Conservation (phyloP, 768 basidiomycete species). For the Tricholoma hemisulphureum region DNA sequence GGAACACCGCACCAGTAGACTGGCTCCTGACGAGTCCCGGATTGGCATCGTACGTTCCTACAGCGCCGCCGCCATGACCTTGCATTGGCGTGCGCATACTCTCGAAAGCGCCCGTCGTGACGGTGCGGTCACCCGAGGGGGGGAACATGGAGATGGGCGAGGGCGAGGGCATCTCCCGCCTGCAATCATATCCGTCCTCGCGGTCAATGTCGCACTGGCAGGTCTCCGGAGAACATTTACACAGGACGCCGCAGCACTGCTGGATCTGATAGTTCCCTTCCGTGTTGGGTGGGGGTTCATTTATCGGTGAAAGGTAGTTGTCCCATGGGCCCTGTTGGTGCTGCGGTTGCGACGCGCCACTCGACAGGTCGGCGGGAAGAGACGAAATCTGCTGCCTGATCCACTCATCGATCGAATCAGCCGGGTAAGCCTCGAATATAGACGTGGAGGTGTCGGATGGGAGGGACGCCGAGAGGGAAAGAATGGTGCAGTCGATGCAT, state of each 20-base stretch:
- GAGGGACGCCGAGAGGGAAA: conserved; percentile 44
- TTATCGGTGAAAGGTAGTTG: conserved; percentile 8
- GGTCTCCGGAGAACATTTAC: conserved; percentile 19
- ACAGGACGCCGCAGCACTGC: conserved; percentile 21
- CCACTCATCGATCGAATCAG: conserved; percentile 62
- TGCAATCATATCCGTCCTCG: conserved; percentile 21
- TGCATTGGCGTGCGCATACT: background rate
- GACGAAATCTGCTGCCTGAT: conserved; percentile 51
- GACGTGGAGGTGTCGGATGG: conserved; percentile 41
- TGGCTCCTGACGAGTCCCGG: conserved; percentile 4
- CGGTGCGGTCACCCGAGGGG: background rate
- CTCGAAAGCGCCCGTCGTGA: background rate
- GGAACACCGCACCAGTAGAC: background rate
- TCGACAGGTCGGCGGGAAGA: conserved; percentile 18
- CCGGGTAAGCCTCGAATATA: conserved; percentile 41
- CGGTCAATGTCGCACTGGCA: conserved; percentile 18
- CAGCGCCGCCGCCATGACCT: background rate
- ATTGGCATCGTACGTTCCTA: background rate
- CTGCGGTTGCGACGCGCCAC: background rate
- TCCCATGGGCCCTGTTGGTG: conserved; percentile 14
- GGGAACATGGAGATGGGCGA: background rate
- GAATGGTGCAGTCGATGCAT: conserved; percentile 65
- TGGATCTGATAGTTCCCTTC: conserved; percentile 13
- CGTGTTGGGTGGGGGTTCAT: conserved; percentile 2
- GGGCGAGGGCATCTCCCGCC: conserved; percentile 16